Base-by-base conservation (phyloP, 306 rosid species). In the Pyrus betulifolia region DNA sequence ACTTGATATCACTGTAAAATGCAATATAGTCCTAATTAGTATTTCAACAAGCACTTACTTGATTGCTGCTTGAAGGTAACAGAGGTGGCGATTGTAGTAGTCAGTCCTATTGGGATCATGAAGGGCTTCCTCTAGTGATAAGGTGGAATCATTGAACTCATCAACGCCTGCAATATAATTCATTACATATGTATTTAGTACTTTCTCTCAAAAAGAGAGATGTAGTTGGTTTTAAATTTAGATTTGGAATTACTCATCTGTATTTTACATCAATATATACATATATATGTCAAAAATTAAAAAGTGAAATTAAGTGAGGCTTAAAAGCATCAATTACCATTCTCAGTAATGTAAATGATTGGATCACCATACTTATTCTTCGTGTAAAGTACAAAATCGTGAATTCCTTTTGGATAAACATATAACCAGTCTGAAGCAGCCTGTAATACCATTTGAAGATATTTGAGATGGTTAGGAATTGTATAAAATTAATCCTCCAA, bases 61-160 rank as follows among this genome's bases (percentile, higher is more conserved):
- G 40, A 86, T 86, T 19, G 90, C 87, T n/a, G 23, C 27, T 28
- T 71, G 67, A 52, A 82, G 57, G 42, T 84, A 75, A 42, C 73
- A 51, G 51, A 86, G 84, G 71, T 90, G 92, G 27, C 19, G 76
- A 51, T 78, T 44, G 76, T 78, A 11, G 78, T 83, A 90, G 70
- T 85, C 82, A 13, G 85, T 69, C 82, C 96, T 88, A 46, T 15
- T 10, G 30, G n/a, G 76, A 76, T 90, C 96, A 22, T 54, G 1
- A 1, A 87, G 76, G 2, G 80, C 71, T 64, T 82, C 83, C 11
- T 77, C 71, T 0, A 90, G 88, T 9, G 80, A 61, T 70, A 74
- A 69, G 51, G 63, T 79, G 17, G 84, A 86, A 74, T 88, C 80
- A 75, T 87, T 82, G 23, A 76, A 58, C 83, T 90, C 95, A 2